A percentile compares a stretch with the other conserved stretches of the same genome.
phyloP scores from a whole-genome alignment of 306 rosid species.

The Rosa multiflora region DNA sequence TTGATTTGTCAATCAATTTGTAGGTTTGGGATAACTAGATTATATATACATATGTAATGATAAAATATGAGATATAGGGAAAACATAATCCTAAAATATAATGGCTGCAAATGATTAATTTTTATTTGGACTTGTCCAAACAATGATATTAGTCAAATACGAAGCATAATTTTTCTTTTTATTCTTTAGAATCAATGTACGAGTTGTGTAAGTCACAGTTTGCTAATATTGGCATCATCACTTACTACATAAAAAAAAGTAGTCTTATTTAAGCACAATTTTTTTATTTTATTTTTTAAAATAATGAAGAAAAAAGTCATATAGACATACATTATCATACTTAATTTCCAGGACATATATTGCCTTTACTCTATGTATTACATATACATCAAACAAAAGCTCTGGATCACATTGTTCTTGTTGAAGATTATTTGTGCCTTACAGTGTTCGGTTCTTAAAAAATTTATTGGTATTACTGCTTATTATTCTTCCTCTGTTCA shows the following conservation, averaged over 20 bases:
- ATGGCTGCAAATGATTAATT: constrained; percentile 1
- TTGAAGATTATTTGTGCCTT: constrained; percentile 14
- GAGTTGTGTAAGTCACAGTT: background rate
- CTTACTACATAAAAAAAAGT: background rate
- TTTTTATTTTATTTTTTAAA: too few relatives aligned
- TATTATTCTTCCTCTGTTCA: constrained; percentile 94
- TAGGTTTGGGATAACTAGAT: background rate
- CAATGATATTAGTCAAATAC: background rate
- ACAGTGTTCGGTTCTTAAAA: constrained; percentile 26
- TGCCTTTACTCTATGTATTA: background rate
- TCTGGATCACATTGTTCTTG: background rate
- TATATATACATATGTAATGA: background rate
- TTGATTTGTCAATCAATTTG: background rate
- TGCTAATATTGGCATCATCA: background rate
- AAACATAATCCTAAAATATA: background rate
- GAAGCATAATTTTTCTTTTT: background rate
- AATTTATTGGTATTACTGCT: constrained; percentile 56
- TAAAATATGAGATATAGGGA: background rate
- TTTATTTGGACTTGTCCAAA: background rate
- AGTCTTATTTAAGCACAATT: background rate
- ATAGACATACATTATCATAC: background rate
- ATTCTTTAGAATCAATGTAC: background rate
- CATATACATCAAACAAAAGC: background rate
- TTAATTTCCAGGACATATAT: background rate
- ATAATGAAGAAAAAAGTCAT: background rate